Percentiles rank a stretch among this genome's conserved stretches.
These are phyloP conservation scores for Metarhizium rileyi DNA, from an alignment of 2,329 filamentous ascomycete species.

Conservation along the genomic window DNA sequence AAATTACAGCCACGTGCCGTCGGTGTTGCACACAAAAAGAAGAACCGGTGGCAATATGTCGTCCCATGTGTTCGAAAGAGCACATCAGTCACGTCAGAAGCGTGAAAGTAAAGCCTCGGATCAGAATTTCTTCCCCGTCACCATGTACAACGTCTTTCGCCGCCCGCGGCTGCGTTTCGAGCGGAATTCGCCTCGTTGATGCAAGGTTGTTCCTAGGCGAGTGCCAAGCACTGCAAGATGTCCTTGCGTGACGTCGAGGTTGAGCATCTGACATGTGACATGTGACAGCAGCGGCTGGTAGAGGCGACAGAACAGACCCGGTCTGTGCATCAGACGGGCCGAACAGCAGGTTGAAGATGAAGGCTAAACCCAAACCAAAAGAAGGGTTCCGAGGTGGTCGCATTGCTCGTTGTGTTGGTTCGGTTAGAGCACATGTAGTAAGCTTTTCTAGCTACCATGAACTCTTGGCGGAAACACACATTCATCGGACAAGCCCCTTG, in stretches of 20 bases:
- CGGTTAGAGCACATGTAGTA: too few species aligned
- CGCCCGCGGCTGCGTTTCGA: not conserved
- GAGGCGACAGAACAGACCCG: not conserved
- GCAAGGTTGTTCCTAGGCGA: not conserved
- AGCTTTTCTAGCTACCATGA: not conserved
- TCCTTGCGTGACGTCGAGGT: not conserved
- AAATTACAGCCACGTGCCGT: not conserved
- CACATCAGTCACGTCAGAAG: too few species aligned
- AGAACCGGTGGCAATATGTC: too few species aligned
- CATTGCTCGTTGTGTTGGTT: too few species aligned
- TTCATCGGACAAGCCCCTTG: not conserved
- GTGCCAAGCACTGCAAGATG: not conserved
- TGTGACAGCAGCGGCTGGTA: conserved; percentile 7
- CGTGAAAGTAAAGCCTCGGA: not conserved
- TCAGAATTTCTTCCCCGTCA: not conserved
- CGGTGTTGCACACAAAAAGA: not conserved
- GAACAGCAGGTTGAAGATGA: not conserved
- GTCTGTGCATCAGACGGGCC: conserved; percentile 1
- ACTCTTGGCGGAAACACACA: not conserved
- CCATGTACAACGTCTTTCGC: not conserved
- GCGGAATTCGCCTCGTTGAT: not conserved
- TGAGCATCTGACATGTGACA: conserved; percentile 21
- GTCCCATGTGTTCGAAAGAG: too few species aligned
- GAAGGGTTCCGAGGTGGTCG: not conserved
- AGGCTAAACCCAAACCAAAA: not conserved